Evolutionary conservation across 345 rosid genomes (phyloP), one percentile per base, ranked within the genome.

Genomic region (Turnera subulata): DNA sequence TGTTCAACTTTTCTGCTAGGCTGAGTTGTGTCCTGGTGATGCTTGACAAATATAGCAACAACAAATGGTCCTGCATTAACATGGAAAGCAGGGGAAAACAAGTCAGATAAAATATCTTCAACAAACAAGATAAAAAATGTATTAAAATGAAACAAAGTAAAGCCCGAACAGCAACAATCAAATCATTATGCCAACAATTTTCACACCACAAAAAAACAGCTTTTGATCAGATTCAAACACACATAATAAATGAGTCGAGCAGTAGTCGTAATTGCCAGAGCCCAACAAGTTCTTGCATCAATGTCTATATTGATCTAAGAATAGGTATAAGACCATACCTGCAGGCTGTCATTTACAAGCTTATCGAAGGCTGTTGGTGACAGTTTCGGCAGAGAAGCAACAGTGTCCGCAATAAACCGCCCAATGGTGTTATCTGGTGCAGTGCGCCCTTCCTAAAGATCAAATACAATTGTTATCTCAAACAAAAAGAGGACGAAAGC

Each of bases 11-110:
- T 48, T 93, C 96, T 4, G 96, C 99, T 64, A 89, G 60, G 73
- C 90, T 77, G 61, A 89, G 82, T 68, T 87, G 99, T 63, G 99
- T 93, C 74, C 97, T 87, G 11, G 87, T 80, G 74, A 93, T 81
- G 85, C 95, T 87, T 19, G 99, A 82, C 62, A 93, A 75, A 61
- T 89, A 89, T 35, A 93, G 79, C 74, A 93, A 61, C 22, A 93
- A 78, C 65, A 93, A 69, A 46, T 87, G 85, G 66, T 93, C 97
- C 97, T 89, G 81, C 16, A 44, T 51, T 61, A 58, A 51, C 16
- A 57, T 64, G 46, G 37, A 22, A 20, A 47, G 51, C 51, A 5
- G 17, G 26, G 16, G 24, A 3, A 14, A 19, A 5, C 52, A 1
- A 2, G 26, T 5, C 17, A 12, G 51, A 9, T 11, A 4, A 25